Evolutionary conservation across 768 basidiomycete genomes (phyloP).

Genomic region (Trametes maxima): DNA sequence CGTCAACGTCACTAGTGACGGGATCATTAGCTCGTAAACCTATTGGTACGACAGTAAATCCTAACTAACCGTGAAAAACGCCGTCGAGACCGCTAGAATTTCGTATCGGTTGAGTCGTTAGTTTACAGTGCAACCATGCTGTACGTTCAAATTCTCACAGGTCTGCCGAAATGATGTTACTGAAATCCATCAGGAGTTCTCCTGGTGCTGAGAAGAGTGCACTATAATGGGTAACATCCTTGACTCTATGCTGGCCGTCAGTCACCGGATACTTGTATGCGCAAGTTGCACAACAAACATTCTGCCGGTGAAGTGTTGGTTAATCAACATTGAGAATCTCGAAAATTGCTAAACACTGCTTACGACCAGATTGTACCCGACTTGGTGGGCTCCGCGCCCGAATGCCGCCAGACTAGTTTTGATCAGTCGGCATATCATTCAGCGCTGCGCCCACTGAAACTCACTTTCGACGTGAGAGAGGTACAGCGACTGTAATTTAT

Average conservation of each 20-base stretch:
- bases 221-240: conserved; percentile 70
- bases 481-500: background rate
- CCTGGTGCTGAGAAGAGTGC: conserved; percentile 67
- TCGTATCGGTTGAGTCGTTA: background rate
- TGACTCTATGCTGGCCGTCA: conserved; percentile 35
- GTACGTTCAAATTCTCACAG: background rate
- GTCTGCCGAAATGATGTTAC: conserved; percentile 57
- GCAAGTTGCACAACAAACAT: no score
- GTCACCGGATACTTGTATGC: background rate
- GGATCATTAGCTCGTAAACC: background rate
- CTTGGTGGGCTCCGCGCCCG: conserved; percentile 67
- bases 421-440: background rate
- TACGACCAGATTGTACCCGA: conserved; percentile 74
- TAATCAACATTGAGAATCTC: no score
- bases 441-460: background rate
- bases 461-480: conserved; percentile 15
- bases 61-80: conserved; percentile 6
- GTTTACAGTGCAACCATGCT: background rate
- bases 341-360: background rate
- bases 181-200: conserved; percentile 65
- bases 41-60: background rate
- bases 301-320: no score
- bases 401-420: conserved; percentile 68
- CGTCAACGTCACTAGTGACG: conserved; percentile 15
- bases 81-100: conserved; percentile 12